Conservation (phyloP, 805 yeast species). For the Candida germanica region DNA sequence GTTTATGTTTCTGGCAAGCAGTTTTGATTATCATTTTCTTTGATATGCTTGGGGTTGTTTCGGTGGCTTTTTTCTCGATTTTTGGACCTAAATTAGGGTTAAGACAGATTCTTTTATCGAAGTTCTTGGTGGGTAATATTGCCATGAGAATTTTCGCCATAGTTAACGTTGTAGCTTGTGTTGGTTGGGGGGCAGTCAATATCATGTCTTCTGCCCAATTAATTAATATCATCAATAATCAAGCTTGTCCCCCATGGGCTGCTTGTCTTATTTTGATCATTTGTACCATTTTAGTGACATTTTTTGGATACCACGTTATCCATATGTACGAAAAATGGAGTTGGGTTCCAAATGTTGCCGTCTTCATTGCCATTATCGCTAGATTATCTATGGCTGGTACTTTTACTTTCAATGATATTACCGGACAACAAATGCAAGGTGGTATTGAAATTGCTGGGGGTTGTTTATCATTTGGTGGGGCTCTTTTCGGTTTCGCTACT, state of each 20-base stretch:
- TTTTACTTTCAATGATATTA: slow-evolving; percentile 36
- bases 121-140: slow-evolving; percentile 72
- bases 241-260: slow-evolving; percentile 81
- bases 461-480: slow-evolving; percentile 78
- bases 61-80: slow-evolving; percentile 79
- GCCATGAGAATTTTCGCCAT: slow-evolving; percentile 75
- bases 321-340: slow-evolving; percentile 81
- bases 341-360: slow-evolving; percentile 79
- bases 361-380: slow-evolving; percentile 75
- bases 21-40: slow-evolving; percentile 69
- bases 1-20: slow-evolving; percentile 70
- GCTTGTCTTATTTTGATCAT: slow-evolving; percentile 74
- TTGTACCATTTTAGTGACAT: slow-evolving; percentile 67
- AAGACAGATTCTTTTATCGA: slow-evolving; percentile 81
- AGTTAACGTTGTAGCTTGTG: slow-evolving; percentile 78
- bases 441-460: slow-evolving; percentile 73
- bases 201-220: slow-evolving; percentile 87
- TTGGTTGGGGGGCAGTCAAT: slow-evolving; percentile 95
- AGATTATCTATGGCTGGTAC: slow-evolving; percentile 66
- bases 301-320: slow-evolving; percentile 81
- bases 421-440: slow-evolving; percentile 30
- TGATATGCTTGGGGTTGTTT: slow-evolving; percentile 64
- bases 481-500: slow-evolving; percentile 83
- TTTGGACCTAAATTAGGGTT: slow-evolving; percentile 85
- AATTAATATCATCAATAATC: slow-evolving; percentile 68